Evolutionary conservation across 73 alveolate genomes (phyloP).

Genomic region (Tetrahymena borealis): DNA sequence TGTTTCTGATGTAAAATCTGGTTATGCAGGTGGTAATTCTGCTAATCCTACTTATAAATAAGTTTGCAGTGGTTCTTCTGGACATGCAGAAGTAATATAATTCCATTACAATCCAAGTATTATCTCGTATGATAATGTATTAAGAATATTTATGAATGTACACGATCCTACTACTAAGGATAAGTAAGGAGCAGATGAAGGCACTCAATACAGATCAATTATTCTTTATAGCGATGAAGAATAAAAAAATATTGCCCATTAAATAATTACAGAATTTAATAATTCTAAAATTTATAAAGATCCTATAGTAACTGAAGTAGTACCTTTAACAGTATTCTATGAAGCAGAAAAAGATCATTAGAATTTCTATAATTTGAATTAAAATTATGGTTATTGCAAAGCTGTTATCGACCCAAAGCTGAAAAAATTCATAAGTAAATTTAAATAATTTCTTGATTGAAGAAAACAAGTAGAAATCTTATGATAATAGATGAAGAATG

Average conservation of each 20-base stretch:
- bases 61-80: slow-evolving; percentile 15
- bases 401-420: slow-evolving; percentile 31
- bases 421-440: slow-evolving; percentile 21
- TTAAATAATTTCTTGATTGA: not conserved
- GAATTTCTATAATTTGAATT: slow-evolving; percentile 15
- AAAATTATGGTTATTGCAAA: slow-evolving; percentile 29
- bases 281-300: not conserved
- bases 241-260: not conserved
- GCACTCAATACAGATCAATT: slow-evolving; percentile 30
- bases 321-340: slow-evolving; percentile 6
- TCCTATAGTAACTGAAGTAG: slow-evolving; percentile 21
- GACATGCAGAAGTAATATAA: slow-evolving; percentile 37
- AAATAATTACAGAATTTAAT: slow-evolving; percentile 2
- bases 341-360: slow-evolving; percentile 34
- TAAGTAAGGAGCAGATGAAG: slow-evolving; percentile 28
- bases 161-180: slow-evolving; percentile 40
- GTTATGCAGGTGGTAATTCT: slow-evolving; percentile 31
- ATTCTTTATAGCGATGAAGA: slow-evolving; percentile 18
- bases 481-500: not conserved
- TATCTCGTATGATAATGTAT: not conserved
- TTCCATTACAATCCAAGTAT: slow-evolving; percentile 2
- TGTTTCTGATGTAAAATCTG: slow-evolving; percentile 22
- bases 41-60: slow-evolving; percentile 3
- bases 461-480: not conserved
- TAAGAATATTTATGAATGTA: slow-evolving; percentile 8